phyloP scores from a whole-genome alignment of 192 early-diverging fungal genomes.

The Podila horticola region DNA sequence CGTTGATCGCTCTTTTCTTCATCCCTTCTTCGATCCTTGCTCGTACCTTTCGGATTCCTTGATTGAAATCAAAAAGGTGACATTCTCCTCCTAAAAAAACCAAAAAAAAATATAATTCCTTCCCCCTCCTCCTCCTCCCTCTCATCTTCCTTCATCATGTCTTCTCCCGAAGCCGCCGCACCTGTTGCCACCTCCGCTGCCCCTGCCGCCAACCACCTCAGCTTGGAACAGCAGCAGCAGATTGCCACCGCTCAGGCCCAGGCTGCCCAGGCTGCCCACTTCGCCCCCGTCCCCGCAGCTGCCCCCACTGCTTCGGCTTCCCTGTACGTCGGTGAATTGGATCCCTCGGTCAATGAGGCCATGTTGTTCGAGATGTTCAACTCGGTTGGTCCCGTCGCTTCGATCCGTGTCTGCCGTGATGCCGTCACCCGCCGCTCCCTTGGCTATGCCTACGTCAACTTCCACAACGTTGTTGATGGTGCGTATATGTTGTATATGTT shows the following conservation, averaged over 20 bases:
- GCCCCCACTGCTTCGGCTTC: conserved; percentile 73
- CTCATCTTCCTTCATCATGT: conserved; percentile 20
- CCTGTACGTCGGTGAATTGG: conserved; percentile 98
- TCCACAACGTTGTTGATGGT: conserved; percentile 88
- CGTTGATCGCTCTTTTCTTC: too few species aligned
- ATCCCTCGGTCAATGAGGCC: conserved; percentile 96
- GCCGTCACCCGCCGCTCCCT: conserved; percentile 95
- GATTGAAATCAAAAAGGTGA: too few species aligned
- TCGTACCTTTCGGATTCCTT: too few species aligned
- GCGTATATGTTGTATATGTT: too few species aligned
- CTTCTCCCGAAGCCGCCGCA: conserved; percentile 41
- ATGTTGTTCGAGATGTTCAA: conserved; percentile 98
- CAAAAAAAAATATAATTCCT: conserved; percentile 41
- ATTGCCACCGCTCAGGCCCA: conserved; percentile 60
- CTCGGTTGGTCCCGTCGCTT: conserved; percentile 93
- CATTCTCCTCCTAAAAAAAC: conserved; percentile 27
- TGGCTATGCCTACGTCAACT: conserved; percentile 99
- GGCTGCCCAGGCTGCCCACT: conserved; percentile 56
- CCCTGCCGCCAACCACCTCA: conserved; percentile 55
- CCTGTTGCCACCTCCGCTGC: conserved; percentile 45
- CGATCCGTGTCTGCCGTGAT: conserved; percentile 98
- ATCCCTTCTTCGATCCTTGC: too few species aligned
- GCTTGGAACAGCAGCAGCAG: conserved; percentile 62
- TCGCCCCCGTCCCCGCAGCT: conserved; percentile 47
- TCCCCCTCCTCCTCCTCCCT: conserved; percentile 13